These are phyloP conservation scores for Fraxinus pennsylvanica DNA, from an alignment of 257 asterid species.

Conservation along the genomic window DNA sequence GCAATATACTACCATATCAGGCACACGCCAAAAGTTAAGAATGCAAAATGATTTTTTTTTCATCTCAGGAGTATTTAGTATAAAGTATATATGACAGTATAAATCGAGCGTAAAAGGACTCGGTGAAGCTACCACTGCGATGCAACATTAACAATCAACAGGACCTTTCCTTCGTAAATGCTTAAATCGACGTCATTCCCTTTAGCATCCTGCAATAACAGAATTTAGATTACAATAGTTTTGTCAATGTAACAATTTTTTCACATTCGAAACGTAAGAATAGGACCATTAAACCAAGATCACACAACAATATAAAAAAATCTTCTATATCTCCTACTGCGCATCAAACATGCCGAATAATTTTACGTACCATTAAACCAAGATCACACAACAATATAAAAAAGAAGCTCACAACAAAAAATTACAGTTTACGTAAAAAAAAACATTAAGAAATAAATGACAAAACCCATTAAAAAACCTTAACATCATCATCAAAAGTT, in stretches of 20 bases:
- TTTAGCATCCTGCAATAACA: constrained; percentile 24
- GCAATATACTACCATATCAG: neutral
- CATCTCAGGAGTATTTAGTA: neutral
- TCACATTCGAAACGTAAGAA: neutral
- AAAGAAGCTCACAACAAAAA: neutral
- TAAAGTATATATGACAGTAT: neutral
- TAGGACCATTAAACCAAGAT: neutral
- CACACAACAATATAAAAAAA: neutral
- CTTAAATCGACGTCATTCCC: constrained; percentile 32
- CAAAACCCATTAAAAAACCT: neutral
- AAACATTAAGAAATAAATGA: neutral
- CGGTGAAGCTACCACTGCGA: constrained; percentile 19
- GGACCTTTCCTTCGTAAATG: constrained; percentile 29
- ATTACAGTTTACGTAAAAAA: neutral
- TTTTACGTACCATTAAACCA: neutral
- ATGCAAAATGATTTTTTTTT: neutral
- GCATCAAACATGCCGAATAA: neutral
- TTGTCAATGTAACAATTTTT: neutral
- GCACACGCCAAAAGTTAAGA: neutral
- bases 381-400: neutral
- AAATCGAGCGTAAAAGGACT: neutral
- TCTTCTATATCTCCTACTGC: neutral
- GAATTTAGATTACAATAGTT: neutral
- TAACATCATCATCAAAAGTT: neutral
- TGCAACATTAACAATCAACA: constrained; percentile 35